These are phyloP conservation scores for Monascus purpureus DNA, from an alignment of 495 filamentous ascomycete genomes.

Conservation along the genomic window DNA sequence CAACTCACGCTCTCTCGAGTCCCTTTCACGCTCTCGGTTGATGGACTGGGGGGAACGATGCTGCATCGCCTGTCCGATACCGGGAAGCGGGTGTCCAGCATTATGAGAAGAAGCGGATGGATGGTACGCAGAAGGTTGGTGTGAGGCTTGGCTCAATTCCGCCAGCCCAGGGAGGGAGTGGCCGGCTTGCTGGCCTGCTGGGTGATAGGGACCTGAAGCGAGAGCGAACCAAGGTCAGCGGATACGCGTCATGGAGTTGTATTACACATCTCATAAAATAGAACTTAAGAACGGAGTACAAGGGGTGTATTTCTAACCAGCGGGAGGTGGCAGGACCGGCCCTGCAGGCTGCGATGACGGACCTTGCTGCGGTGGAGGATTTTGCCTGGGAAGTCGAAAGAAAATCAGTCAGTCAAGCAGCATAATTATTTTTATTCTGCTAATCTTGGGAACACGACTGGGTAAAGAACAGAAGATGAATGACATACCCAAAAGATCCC, in stretches of 20 bases:
- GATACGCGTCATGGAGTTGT: too few relatives aligned
- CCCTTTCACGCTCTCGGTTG: conserved; percentile 38
- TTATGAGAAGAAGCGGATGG: conserved; percentile 25
- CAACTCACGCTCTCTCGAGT: conserved; percentile 34
- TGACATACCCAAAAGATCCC: conserved; percentile 32
- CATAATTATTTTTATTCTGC: not conserved
- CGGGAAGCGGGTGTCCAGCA: conserved; percentile 36
- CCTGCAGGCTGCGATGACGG: conserved; percentile 33
- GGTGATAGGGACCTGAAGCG: conserved; percentile 27
- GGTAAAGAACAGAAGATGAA: not conserved
- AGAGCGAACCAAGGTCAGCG: conserved; percentile 13
- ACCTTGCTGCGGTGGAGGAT: conserved; percentile 30
- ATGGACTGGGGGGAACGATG: conserved; percentile 37
- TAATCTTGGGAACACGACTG: not conserved
- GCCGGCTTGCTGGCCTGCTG: conserved; percentile 28
- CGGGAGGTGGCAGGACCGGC: conserved; percentile 34
- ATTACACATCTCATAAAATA: too few relatives aligned
- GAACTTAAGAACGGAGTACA: not conserved
- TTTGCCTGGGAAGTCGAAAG: conserved; percentile 20
- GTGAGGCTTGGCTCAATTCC: conserved; percentile 35
- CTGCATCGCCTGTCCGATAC: conserved; percentile 37
- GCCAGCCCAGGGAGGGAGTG: conserved; percentile 39
- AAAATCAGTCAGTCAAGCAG: conserved; percentile 5
- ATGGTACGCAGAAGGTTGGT: conserved; percentile 34
- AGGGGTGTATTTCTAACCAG: conserved; percentile 22